A percentile compares a stretch with the other conserved stretches of the same genome.
Evolutionary conservation across 2,329 filamentous ascomycete species (phyloP).

Genomic region (Epichloe hybrida): DNA sequence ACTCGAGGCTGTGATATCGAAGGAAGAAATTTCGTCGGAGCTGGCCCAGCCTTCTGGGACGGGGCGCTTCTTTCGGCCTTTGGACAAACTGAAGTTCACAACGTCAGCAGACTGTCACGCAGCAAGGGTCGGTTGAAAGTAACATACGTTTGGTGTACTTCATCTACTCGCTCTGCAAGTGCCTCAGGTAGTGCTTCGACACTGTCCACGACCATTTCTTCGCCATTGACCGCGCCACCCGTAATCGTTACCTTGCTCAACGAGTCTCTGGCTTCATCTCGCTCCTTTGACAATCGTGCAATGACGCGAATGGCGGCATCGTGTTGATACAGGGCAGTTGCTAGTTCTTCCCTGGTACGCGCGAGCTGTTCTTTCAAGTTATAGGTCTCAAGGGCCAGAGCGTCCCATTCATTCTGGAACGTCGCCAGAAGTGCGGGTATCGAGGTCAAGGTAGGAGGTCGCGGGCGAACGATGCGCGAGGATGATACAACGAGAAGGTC

Average conservation of each 20-base stretch:
- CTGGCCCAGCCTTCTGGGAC: constrained; percentile 78
- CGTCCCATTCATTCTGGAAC: constrained; percentile 98
- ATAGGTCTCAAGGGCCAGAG: constrained; percentile 80
- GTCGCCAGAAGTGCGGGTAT: constrained; percentile 87
- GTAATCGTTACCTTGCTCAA: constrained; percentile 73
- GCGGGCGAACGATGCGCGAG: constrained; percentile 68
- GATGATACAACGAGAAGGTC: constrained; percentile 84
- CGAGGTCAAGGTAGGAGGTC: constrained; percentile 86
- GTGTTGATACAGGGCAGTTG: constrained; percentile 88
- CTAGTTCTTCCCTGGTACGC: constrained; percentile 85
- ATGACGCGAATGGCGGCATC: constrained; percentile 96
- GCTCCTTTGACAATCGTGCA: constrained; percentile 75
- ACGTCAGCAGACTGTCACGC: constrained; percentile 4
- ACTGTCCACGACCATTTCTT: constrained; percentile 83
- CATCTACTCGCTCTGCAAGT: constrained; percentile 60
- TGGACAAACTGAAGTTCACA: constrained; percentile 51
- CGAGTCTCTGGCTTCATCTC: constrained; percentile 84
- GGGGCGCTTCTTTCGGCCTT: constrained; percentile 78
- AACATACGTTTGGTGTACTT: constrained; percentile 65
- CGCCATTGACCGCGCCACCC: constrained; percentile 43
- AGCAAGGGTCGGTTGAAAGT: constrained; percentile 1
- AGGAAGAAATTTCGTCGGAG: constrained; percentile 49
- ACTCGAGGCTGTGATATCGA: constrained; percentile 31
- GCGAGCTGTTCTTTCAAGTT: constrained; percentile 79
- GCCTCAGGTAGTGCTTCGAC: constrained; percentile 60